Percentiles rank a stretch among this genome's conserved stretches.
These are phyloP conservation scores for Kodamaea lidongshanica DNA, from an alignment of 805 yeast genomes.

Conservation along the genomic window DNA sequence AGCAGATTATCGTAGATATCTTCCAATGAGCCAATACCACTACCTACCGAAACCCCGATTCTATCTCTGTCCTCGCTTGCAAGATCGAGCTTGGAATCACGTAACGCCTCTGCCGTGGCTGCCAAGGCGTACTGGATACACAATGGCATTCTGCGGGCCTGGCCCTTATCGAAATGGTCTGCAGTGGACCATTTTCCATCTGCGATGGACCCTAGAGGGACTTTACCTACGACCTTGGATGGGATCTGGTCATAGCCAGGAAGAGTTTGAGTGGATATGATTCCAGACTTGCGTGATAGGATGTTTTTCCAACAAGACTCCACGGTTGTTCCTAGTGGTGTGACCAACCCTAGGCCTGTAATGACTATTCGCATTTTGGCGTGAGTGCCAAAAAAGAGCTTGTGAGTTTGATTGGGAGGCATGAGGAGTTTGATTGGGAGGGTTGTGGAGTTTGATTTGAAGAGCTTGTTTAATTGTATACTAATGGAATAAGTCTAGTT, in stretches of 20 bases:
- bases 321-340: slow-evolving; percentile 79
- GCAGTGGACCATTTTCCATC: slow-evolving; percentile 44
- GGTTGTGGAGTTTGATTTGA: too few species aligned
- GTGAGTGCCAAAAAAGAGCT: too few species aligned
- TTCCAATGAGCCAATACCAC: slow-evolving; percentile 85
- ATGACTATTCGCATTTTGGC: slow-evolving; percentile 91
- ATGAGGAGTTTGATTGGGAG: not conserved
- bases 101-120: slow-evolving; percentile 72
- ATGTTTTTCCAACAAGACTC: slow-evolving; percentile 48
- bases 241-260: slow-evolving; percentile 49
- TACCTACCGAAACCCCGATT: slow-evolving; percentile 81
- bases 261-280: slow-evolving; percentile 45
- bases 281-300: slow-evolving; percentile 49
- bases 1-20: slow-evolving; percentile 63
- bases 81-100: slow-evolving; percentile 49
- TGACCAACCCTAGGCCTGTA: slow-evolving; percentile 82
- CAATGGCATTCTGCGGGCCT: slow-evolving; percentile 56
- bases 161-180: slow-evolving; percentile 45
- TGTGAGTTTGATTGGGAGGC: too few species aligned
- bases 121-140: slow-evolving; percentile 75
- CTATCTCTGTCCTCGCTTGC: slow-evolving; percentile 14
- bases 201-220: slow-evolving; percentile 49
- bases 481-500: not conserved
- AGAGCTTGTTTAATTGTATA: too few species aligned
- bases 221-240: slow-evolving; percentile 66